phyloP scores from a whole-genome alignment of 208 protist species.

The Zelonia costaricensis region DNA sequence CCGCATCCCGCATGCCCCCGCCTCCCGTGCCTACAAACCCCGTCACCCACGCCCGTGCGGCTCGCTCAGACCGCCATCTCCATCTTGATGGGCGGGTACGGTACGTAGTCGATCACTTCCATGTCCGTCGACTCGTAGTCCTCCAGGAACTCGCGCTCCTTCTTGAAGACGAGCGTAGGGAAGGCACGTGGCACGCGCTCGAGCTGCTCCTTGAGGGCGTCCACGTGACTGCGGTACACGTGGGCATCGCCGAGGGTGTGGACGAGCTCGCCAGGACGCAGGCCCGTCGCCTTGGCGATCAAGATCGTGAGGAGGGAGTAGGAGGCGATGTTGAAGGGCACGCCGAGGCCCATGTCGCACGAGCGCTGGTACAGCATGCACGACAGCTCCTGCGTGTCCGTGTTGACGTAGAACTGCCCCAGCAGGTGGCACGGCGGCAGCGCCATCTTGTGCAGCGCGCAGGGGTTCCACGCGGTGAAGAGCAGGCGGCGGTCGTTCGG shows the following conservation, averaged over 20 bases:
- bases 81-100: slow-evolving; percentile 96
- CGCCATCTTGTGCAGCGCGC: slow-evolving; percentile 95
- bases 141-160: slow-evolving; percentile 85
- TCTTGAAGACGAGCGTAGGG: slow-evolving; percentile 79
- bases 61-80: slow-evolving; percentile 96
- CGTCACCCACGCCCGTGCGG: too few relatives aligned
- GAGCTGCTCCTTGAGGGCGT: slow-evolving; percentile 95
- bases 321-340: slow-evolving; percentile 99
- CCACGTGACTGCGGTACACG: slow-evolving; percentile 98
- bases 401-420: slow-evolving; percentile 97
- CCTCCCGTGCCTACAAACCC: not conserved
- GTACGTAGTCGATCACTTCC: slow-evolving; percentile 94
- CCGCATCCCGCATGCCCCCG: not conserved
- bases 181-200: slow-evolving; percentile 92
- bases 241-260: slow-evolving; percentile 98
- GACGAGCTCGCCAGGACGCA: slow-evolving; percentile 96
- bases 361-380: slow-evolving; percentile 95
- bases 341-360: slow-evolving; percentile 98
- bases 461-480: slow-evolving; percentile 98
- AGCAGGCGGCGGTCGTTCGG: slow-evolving; percentile 96
- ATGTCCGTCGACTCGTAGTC: slow-evolving; percentile 95
- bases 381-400: slow-evolving; percentile 88
- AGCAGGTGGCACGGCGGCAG: slow-evolving; percentile 98
- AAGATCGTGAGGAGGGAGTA: slow-evolving; percentile 97
- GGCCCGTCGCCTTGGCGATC: slow-evolving; percentile 91